Conservation (phyloP, 169 alveolate genomes). For the Plasmodium gonderi region DNA sequence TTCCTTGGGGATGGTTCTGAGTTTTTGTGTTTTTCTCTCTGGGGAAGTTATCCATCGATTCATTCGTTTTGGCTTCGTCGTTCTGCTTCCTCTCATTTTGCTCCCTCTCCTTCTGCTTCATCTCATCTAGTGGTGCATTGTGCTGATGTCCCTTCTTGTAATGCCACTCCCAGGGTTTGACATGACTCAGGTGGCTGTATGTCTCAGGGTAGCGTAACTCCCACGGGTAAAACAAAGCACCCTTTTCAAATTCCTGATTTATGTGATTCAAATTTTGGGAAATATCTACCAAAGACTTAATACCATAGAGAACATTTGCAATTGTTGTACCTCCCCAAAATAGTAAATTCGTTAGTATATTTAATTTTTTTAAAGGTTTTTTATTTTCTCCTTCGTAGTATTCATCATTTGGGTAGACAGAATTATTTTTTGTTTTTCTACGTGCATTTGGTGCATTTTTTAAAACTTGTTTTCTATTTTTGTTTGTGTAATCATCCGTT, state of each 20-base stretch:
- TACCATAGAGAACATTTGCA: not conserved
- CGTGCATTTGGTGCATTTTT: not conserved
- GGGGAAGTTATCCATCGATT: not conserved
- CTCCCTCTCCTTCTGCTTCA: not conserved
- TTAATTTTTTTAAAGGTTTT: not conserved
- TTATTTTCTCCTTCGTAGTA: not conserved
- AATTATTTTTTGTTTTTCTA: not conserved
- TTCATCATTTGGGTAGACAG: not conserved
- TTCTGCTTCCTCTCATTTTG: not conserved
- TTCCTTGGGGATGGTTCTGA: not conserved
- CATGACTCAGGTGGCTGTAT: not conserved
- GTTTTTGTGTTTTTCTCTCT: not conserved
- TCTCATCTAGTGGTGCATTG: not conserved
- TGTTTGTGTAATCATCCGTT: not conserved
- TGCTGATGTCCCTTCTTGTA: not conserved
- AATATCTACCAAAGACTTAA: not conserved
- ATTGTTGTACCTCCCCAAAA: not conserved
- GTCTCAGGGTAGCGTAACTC: conserved; percentile 14
- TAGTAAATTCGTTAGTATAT: not conserved
- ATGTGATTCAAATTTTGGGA: not conserved
- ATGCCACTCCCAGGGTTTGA: not conserved
- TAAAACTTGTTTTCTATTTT: not conserved
- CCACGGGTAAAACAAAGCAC: conserved; percentile 31
- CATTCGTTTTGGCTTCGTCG: not conserved
- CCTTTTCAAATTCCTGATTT: conserved; percentile 32